phyloP scores from a whole-genome alignment of 495 filamentous ascomycete species.

The Lentithecium fluviatile region DNA sequence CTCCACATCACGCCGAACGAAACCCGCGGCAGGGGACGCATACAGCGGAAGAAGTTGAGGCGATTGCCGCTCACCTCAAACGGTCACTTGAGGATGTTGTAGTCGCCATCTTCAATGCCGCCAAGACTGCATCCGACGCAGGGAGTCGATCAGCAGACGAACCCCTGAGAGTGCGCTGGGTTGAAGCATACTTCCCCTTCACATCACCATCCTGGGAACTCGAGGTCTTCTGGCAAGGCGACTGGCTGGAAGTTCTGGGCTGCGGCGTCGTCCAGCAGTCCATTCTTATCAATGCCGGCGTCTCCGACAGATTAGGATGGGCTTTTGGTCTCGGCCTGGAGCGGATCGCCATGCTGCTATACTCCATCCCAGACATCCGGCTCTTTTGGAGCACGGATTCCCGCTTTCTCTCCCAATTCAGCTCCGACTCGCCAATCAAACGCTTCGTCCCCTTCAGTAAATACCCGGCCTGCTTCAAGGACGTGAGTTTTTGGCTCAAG shows the following conservation, averaged over 20 bases:
- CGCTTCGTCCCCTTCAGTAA: constrained; percentile 85
- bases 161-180: constrained; percentile 84
- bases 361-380: constrained; percentile 93
- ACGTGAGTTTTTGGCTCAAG: constrained; percentile 89
- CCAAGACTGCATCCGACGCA: constrained; percentile 55
- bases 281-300: constrained; percentile 71
- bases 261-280: constrained; percentile 88
- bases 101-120: constrained; percentile 80
- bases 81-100: constrained; percentile 85
- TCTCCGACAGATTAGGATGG: constrained; percentile 80
- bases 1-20: constrained; percentile 69
- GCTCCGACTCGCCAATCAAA: constrained; percentile 49
- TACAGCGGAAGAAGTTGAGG: constrained; percentile 71
- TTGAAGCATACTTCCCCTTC: constrained; percentile 96
- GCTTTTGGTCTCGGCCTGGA: constrained; percentile 94
- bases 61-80: constrained; percentile 83
- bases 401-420: constrained; percentile 82
- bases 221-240: constrained; percentile 90
- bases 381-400: constrained; percentile 89
- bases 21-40: constrained; percentile 85
- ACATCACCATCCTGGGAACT: constrained; percentile 94
- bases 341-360: constrained; percentile 93
- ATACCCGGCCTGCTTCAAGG: constrained; percentile 81
- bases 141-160: constrained; percentile 49
- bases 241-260: constrained; percentile 93